Base-by-base conservation (phyloP, 208 protist genomes). In the Wallacemonas sp. region DNA sequence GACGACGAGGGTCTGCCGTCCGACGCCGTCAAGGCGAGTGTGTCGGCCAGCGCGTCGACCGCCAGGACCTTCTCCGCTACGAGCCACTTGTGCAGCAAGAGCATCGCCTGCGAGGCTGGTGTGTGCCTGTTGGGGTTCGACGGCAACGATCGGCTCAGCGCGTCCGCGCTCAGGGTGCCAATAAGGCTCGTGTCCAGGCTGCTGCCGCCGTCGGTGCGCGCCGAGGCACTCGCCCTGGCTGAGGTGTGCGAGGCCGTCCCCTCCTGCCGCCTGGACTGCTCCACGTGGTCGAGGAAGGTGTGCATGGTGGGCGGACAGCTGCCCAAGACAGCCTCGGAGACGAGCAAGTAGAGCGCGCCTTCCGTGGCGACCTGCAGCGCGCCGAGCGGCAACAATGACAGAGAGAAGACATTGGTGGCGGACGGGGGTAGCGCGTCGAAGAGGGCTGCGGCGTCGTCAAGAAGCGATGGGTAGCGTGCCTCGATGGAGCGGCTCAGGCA, bases 291-390 rank as follows among this genome's bases (percentile, higher is more conserved):
- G 31, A 95, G 76, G 70, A 93, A 95, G 2, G 79, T 62, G 44
- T 93, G 87, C 80, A 92, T 84, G 0, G 90, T 92, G 1, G 82
- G 82, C 22, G 90, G 90, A 38, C 79, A 84, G 49, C 77, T 64
- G 11, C 85, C 85, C 0, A 95, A 69, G 10, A 95, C 63, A 11
- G 70, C 74, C 39, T 93, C 85, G 11, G 82, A 77, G 28, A 93
- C 79, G 33, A 95, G 77, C 32, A 93, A 61, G 64, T 95, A 93
- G 14, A 87, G 48, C 10, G 70, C 49, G 1, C 72, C 76, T n/a
- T 84, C 72, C 16, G 74, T 74, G 3, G 81, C 76, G 18, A 92
- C 42, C 16, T 70, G 63, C 20, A 95, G 46, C 0, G 64, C 72
- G 4, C 74, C 84, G 31, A 76, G 48, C 1, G 86, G 84, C 1